Percentiles rank a stretch among this genome's conserved stretches.
phyloP scores from a whole-genome alignment of 768 basidiomycete genomes.

The Trametes maxima region DNA sequence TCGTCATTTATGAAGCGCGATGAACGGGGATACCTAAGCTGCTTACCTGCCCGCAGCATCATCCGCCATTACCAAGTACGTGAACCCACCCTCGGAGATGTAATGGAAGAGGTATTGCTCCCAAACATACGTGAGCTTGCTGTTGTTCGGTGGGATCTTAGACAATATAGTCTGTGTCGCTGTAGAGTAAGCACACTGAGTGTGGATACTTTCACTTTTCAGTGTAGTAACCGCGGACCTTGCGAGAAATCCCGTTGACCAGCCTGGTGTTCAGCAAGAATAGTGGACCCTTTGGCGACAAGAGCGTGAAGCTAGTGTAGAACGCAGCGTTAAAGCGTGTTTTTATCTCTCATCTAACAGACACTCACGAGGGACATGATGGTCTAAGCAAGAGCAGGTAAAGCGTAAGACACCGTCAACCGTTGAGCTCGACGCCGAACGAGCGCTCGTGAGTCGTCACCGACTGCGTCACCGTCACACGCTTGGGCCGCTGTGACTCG shows the following conservation, averaged over 20 bases:
- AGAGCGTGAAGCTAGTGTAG: constrained; percentile 65
- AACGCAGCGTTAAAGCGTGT: neutral
- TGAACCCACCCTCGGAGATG: constrained; percentile 83
- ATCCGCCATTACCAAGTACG: constrained; percentile 93
- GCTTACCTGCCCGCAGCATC: constrained; percentile 85
- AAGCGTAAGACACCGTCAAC: neutral
- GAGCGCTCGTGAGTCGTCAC: constrained; percentile 3
- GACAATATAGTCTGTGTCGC: constrained; percentile 88
- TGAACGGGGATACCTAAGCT: neutral
- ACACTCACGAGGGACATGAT: constrained; percentile 34
- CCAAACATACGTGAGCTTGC: constrained; percentile 87
- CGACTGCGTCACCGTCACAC: constrained; percentile 18
- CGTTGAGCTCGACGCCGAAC: neutral
- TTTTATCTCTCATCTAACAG: constrained; percentile 35
- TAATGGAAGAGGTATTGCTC: constrained; percentile 95
- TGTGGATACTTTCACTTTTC: too few species aligned
- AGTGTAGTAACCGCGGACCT: constrained; percentile 47
- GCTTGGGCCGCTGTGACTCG: neutral
- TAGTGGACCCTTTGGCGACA: constrained; percentile 73
- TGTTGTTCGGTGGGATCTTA: constrained; percentile 90
- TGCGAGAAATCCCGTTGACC: constrained; percentile 87
- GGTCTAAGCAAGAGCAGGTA: neutral
- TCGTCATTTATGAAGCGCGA: neutral
- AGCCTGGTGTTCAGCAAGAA: constrained; percentile 86
- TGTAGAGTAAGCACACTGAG: constrained; percentile 30